phyloP scores from a whole-genome alignment of 257 asterid genomes.

The Voacanga thouarsii region DNA sequence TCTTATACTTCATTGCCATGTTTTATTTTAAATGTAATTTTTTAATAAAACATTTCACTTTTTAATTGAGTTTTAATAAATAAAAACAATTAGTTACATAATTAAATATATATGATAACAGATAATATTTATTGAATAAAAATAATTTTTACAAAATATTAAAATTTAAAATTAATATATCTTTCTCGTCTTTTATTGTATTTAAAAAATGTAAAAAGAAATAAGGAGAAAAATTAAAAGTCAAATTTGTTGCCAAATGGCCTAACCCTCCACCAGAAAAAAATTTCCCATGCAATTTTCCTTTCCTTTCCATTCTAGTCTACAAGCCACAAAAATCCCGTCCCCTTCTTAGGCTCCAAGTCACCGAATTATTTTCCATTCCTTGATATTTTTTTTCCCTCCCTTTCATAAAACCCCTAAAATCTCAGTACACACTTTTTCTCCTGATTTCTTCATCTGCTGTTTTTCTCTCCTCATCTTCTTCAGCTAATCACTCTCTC shows the following conservation, averaged over 20 bases:
- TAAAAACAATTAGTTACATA: no score
- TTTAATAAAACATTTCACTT: no score
- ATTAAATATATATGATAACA: no score
- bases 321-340: constrained; percentile 1
- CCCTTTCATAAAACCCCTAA: constrained; percentile 25
- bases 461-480: constrained; percentile 4
- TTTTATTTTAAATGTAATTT: no score
- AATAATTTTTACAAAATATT: no score
- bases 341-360: constrained; percentile 31
- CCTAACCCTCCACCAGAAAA: constrained; percentile 21
- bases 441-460: not conserved
- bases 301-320: not conserved
- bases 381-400: constrained; percentile 21
- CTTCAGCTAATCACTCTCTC: not conserved
- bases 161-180: no score
- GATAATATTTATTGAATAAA: no score
- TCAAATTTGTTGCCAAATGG: constrained; percentile 19
- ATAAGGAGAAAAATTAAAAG: constrained; percentile 4
- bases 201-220: not conserved
- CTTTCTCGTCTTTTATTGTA: no score
- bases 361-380: constrained; percentile 12
- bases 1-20: no score
- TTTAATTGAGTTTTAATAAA: no score
- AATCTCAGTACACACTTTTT: not conserved
- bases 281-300: constrained; percentile 8